Evolutionary conservation across 106 monocot species (phyloP).

Genomic region (Acanthochlamys bracteata): DNA sequence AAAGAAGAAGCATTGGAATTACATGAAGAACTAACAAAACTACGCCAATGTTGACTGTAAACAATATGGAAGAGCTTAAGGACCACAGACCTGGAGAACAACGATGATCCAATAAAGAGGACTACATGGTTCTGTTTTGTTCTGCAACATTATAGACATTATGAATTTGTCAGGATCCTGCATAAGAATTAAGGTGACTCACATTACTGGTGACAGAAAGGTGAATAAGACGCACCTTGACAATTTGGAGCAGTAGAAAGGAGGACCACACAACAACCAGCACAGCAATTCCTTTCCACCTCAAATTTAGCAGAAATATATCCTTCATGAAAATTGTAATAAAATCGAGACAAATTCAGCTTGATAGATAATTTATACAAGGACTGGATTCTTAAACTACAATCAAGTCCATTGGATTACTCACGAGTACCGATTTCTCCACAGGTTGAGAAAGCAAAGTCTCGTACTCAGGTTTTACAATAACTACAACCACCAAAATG

Average conservation of each 20-base stretch:
- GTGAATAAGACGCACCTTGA: slow-evolving; percentile 36
- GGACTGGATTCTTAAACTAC: neutral
- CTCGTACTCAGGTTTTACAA: slow-evolving; percentile 26
- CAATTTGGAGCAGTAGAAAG: slow-evolving; percentile 74
- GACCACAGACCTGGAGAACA: slow-evolving; percentile 54
- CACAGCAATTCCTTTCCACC: slow-evolving; percentile 60
- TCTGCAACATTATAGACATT: slow-evolving; percentile 28
- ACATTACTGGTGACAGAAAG: neutral
- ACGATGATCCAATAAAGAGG: slow-evolving; percentile 63
- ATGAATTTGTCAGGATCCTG: neutral
- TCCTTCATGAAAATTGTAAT: slow-evolving; percentile 39
- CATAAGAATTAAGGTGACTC: neutral
- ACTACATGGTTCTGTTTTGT: slow-evolving; percentile 41
- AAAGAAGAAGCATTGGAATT: neutral
- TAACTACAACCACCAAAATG: slow-evolving; percentile 7
- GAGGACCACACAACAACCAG: slow-evolving; percentile 65
- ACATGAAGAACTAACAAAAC: neutral
- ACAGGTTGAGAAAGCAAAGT: slow-evolving; percentile 40
- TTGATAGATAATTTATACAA: neutral
- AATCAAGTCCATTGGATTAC: neutral
- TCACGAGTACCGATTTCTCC: slow-evolving; percentile 48
- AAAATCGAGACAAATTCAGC: neutral
- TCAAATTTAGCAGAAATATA: slow-evolving; percentile 56
- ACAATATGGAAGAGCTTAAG: neutral
- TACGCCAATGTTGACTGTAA: neutral